Percentiles rank a stretch among this genome's conserved stretches.
Conservation (phyloP, 768 basidiomycete species). For the Mycena capillaripes region DNA sequence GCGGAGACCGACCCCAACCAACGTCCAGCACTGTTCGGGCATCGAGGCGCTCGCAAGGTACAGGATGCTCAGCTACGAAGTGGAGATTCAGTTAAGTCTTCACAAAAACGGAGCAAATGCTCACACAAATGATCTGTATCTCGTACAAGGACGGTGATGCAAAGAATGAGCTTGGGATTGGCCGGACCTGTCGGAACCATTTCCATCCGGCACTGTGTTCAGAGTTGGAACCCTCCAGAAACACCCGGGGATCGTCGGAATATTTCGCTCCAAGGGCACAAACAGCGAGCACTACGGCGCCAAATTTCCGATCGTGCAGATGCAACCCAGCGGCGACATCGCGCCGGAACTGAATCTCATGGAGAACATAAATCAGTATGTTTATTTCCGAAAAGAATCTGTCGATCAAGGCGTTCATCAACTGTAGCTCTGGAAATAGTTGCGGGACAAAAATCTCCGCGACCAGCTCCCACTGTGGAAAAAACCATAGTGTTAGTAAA, state of each 20-base stretch:
- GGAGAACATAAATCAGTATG: constrained; percentile 44
- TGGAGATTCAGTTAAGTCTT: not conserved
- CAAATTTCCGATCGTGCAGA: constrained; percentile 55
- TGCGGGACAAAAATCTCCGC: constrained; percentile 27
- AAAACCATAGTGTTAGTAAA: not conserved
- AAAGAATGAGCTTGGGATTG: constrained; percentile 48
- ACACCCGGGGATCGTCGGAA: constrained; percentile 58
- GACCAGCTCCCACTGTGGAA: constrained; percentile 28
- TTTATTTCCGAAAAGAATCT: constrained; percentile 54
- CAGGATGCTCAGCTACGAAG: constrained; percentile 49
- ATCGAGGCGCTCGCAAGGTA: constrained; percentile 49
- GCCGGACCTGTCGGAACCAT: constrained; percentile 57
- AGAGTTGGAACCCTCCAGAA: constrained; percentile 48
- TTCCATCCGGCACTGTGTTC: constrained; percentile 55
- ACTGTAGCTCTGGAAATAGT: constrained; percentile 34
- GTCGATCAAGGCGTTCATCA: constrained; percentile 54
- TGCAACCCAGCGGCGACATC: constrained; percentile 53
- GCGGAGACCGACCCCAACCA: constrained; percentile 50
- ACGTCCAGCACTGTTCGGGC: constrained; percentile 49
- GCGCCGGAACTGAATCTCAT: constrained; percentile 55
- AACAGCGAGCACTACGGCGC: constrained; percentile 57
- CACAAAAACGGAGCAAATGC: constrained; percentile 44
- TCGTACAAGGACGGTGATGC: constrained; percentile 52
- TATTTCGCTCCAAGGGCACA: constrained; percentile 64
- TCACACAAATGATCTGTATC: constrained; percentile 52